These are phyloP conservation scores for Lasiosphaeriaceae sp. DNA, from an alignment of 495 filamentous ascomycete genomes.

Conservation along the genomic window DNA sequence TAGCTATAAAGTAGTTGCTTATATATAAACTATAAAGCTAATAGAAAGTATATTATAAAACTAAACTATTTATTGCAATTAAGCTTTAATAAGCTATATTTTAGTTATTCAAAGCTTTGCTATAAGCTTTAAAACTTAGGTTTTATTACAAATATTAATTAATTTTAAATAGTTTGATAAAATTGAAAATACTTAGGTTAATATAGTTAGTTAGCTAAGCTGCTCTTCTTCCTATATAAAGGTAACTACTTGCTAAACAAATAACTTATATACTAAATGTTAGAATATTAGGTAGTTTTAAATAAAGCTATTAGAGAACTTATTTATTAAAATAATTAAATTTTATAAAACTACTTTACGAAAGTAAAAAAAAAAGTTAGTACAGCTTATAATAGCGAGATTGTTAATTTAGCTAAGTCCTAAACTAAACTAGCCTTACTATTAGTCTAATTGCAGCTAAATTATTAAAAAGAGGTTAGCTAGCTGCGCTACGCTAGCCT, in stretches of 20 bases:
- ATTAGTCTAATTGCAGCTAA: not conserved
- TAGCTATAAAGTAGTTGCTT: not conserved
- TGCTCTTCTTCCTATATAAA: not conserved
- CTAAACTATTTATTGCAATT: not conserved
- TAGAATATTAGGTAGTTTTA: not conserved
- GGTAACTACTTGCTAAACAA: not conserved
- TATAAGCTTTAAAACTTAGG: not conserved
- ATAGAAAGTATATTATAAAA: not conserved
- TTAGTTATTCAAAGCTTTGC: not conserved
- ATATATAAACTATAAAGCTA: not conserved
- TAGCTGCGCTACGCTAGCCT: not conserved
- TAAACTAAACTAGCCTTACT: not conserved
- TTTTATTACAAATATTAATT: not conserved
- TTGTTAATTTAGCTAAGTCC: not conserved
- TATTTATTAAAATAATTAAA: not conserved
- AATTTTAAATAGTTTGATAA: not conserved
- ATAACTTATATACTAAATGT: not conserved
- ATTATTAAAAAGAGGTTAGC: not conserved
- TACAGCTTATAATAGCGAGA: not conserved
- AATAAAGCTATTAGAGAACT: not conserved
- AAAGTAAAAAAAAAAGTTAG: constrained; percentile 3
- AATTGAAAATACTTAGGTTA: not conserved
- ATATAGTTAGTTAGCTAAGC: not conserved
- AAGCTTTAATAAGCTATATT: not conserved
- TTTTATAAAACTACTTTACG: not conserved